These are phyloP conservation scores for Metschnikowia amazonensis DNA, from an alignment of 805 yeast species.

Conservation along the genomic window DNA sequence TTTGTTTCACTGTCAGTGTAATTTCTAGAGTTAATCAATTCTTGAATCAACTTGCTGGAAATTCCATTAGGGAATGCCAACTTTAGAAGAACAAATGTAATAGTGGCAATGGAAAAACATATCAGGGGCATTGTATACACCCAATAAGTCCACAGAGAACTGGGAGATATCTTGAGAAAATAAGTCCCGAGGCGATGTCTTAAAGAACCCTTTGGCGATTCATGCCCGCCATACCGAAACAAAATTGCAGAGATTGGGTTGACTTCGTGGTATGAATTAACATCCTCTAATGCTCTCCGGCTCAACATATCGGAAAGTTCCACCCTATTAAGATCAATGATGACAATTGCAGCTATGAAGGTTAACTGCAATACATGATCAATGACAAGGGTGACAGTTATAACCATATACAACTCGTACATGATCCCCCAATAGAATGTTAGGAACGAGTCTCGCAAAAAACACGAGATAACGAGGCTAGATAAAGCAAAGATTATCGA, in stretches of 20 bases:
- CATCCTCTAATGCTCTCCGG: constrained; percentile 16
- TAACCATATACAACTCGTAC: neutral
- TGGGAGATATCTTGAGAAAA: constrained; percentile 13
- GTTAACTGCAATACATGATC: constrained; percentile 63
- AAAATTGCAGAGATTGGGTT: constrained; percentile 26
- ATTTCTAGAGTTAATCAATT: neutral
- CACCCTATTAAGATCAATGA: constrained; percentile 61
- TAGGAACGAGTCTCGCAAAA: neutral
- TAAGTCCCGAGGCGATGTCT: constrained; percentile 28
- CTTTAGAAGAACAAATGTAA: neutral
- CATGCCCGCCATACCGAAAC: constrained; percentile 15
- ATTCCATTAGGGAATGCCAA: neutral
- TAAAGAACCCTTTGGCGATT: constrained; percentile 20
- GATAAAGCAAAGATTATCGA: constrained; percentile 6
- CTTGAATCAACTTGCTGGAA: neutral
- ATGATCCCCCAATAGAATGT: neutral
- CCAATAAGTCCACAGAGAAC: constrained; percentile 13
- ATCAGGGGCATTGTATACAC: constrained; percentile 13
- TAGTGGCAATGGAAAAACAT: constrained; percentile 11
- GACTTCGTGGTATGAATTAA: constrained; percentile 24
- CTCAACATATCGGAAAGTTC: constrained; percentile 53
- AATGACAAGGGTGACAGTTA: constrained; percentile 43
- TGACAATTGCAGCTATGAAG: constrained; percentile 59
- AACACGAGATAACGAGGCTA: neutral
- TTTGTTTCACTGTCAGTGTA: neutral